Conservation (phyloP, 306 rosid genomes). For the Prunus fruticosa region DNA sequence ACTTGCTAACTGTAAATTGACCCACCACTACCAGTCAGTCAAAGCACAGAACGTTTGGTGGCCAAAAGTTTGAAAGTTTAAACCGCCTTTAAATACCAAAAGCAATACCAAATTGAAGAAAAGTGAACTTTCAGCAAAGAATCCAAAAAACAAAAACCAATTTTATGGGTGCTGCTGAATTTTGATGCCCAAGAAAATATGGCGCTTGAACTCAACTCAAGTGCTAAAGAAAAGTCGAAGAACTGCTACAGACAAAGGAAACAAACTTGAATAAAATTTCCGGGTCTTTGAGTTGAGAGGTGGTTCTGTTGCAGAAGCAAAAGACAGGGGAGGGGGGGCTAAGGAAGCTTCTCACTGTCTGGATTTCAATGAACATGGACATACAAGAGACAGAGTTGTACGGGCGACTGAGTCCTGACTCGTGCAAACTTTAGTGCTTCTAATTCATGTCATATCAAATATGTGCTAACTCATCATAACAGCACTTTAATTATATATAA, state of each 20-base stretch:
- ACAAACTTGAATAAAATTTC: not conserved
- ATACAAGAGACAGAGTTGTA: not conserved
- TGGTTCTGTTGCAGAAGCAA: not conserved
- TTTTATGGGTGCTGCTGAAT: not conserved
- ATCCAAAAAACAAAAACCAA: not conserved
- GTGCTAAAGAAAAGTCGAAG: not conserved
- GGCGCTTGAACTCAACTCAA: not conserved
- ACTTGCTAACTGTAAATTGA: not conserved
- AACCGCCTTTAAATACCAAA: not conserved
- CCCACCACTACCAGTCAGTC: constrained; percentile 19
- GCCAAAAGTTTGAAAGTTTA: not conserved
- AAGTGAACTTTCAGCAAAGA: not conserved
- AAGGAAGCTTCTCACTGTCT: not conserved
- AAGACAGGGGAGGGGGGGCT: too few species aligned
- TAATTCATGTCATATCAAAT: not conserved
- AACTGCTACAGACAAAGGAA: not conserved
- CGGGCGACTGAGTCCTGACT: not conserved
- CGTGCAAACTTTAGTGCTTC: not conserved
- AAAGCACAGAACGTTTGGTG: constrained; percentile 20
- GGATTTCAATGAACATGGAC: not conserved
- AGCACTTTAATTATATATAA: not conserved
- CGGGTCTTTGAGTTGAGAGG: not conserved
- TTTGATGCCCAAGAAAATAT: not conserved
- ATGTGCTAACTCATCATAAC: not conserved
- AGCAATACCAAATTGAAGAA: not conserved